Base-by-base conservation (phyloP, 371 early-diverging fungal genomes). In the Syncephalis plumigaleata region DNA sequence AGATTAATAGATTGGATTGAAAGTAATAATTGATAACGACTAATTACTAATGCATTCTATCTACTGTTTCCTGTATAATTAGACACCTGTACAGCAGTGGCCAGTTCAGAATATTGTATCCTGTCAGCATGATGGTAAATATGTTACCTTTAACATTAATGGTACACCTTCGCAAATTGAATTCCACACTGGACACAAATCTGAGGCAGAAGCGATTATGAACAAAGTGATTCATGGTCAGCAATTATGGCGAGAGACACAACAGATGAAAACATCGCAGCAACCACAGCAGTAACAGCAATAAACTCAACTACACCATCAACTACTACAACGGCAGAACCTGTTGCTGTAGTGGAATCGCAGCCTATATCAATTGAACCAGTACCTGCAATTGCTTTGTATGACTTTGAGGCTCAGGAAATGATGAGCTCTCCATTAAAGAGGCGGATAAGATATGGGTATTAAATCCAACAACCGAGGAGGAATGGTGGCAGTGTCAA, bases 401-500 rank as follows among this genome's bases (percentile, higher is more conserved):
- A 85, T 50, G 77, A 79, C 38, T 91, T 87, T 56, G 59, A 70
- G 11, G 79, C 84, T 0, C 67, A 74, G 45, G 77, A 71, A 76
- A 72, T 1, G 91, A 81, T 48, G 88, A 90, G 55, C 57, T 87
- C 13, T 58, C 67, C 20, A 78, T 87, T 2, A 59, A 58, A 3
- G 85, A 81, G 54, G 68, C 77, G 46, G 85, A 89, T 26, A 73
- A 77, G 36, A 61, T 89, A 9, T 66, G 82, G 58, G 75, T 86
- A 1, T 52, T 77, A 11, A 84, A 87, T 56, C 73, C 76, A 58
- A 73, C 77, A 7, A 77, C 77, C 48, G 71, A 69, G 49, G 68
- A 78, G 11, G 86, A 84, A 16, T 86, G 86, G 89, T 79, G 79
- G 79, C 71, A 62, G 42, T 70, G 73, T 15, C 57, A 66, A 23